Evolutionary conservation across 768 basidiomycete genomes (phyloP), one percentile per base, ranked within the genome.

Genomic region (Lentinus tigrinus): DNA sequence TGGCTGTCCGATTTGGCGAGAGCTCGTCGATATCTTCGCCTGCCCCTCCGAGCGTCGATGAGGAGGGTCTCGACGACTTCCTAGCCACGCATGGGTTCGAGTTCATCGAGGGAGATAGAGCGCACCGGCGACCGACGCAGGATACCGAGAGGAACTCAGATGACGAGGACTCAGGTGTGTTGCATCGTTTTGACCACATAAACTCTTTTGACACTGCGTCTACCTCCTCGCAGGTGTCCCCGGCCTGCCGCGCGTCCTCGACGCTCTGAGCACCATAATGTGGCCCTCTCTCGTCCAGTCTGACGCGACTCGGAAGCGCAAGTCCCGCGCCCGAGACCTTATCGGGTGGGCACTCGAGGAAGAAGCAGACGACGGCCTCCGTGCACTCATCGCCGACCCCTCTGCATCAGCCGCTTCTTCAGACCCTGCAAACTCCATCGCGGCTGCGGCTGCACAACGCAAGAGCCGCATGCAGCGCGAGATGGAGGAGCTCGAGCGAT

Each of bases 241-340:
- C 16, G 81, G 81, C 13, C 79, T 91, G 34, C 81, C 83, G 28
- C 84, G 92, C 24, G 84, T 92, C 8, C 64, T 90, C 19, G 90
- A 92, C 66, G 89, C 91, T 11, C 74, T 94, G 43, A 87, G 89
- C 70, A 92, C 92, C 0, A 84, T 94, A 65, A 91, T 93, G 87
- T 94, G 91, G 91, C 87, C 91, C 4, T 88, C 87, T 0, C 86
- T 94, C 82, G 72, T 81, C 47, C 74, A 80, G 23, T 72, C 67
- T 31, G 66, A 66, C n/a, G 47, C 66, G 6, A 73, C 69, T 46
- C 39, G 53, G 28, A 56, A 64, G 21, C 67, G 65, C 31, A 67
- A 69, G 50, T 73, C 67, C 52, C 70, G 72, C 11, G 68, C 70
- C 19, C 69, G 67, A 24, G 72, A 69, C 23, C 67, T 75, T 48